phyloP scores from a whole-genome alignment of 208 protist species.

The Trypanosoma lewisi region DNA sequence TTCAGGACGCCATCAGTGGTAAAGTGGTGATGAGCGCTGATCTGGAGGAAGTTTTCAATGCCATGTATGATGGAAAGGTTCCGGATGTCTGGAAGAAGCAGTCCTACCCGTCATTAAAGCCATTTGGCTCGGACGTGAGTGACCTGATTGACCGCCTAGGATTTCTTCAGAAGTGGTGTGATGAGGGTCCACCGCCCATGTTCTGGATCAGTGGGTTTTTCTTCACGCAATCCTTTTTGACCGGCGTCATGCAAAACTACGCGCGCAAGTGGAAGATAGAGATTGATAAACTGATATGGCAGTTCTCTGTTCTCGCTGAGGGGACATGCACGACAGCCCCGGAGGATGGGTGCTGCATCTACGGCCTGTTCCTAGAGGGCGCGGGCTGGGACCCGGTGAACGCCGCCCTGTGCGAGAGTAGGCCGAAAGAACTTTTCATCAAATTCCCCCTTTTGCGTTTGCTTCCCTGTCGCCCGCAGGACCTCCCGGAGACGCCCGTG shows the following conservation, averaged over 20 bases:
- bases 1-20: slow-evolving; percentile 95
- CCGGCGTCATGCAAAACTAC: slow-evolving; percentile 96
- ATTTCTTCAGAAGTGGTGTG: slow-evolving; percentile 91
- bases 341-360: slow-evolving; percentile 86
- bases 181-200: slow-evolving; percentile 72
- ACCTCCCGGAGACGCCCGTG: slow-evolving; percentile 40
- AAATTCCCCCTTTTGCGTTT: slow-evolving; percentile 84
- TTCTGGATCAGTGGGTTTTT: slow-evolving; percentile 98
- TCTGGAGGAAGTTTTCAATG: slow-evolving; percentile 94
- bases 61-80: slow-evolving; percentile 93
- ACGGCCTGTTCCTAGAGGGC: slow-evolving; percentile 90
- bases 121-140: slow-evolving; percentile 94
- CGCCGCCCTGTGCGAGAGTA: slow-evolving; percentile 79
- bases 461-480: slow-evolving; percentile 50
- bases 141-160: slow-evolving; percentile 92
- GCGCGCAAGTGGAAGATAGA: slow-evolving; percentile 94
- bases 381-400: slow-evolving; percentile 77
- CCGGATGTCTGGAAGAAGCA: slow-evolving; percentile 86
- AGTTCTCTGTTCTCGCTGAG: slow-evolving; percentile 87
- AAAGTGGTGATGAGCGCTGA: slow-evolving; percentile 97
- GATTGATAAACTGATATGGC: slow-evolving; percentile 96
- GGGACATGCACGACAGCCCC: slow-evolving; percentile 48
- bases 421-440: slow-evolving; percentile 90
- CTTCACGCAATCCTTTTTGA: slow-evolving; percentile 97
- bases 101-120: slow-evolving; percentile 97